Percentiles rank a stretch among this genome's conserved stretches.
Conservation (phyloP, 2,329 filamentous ascomycete species). For the Teratosphaeria epicoccoides region DNA sequence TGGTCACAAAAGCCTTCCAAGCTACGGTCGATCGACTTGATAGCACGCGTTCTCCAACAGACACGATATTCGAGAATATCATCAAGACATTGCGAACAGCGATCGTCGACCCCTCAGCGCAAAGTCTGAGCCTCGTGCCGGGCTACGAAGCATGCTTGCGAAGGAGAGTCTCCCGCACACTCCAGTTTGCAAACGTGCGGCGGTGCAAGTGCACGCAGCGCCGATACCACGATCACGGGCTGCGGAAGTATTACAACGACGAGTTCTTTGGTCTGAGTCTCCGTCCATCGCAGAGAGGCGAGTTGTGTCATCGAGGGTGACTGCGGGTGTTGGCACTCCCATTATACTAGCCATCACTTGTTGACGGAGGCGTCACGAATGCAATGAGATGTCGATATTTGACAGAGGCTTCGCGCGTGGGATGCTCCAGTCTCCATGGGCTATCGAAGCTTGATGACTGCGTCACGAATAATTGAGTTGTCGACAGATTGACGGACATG, state of each 20-base stretch:
- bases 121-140: not conserved
- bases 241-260: not conserved
- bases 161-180: not conserved
- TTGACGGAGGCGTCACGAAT: too few relatives aligned
- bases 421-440: too few relatives aligned
- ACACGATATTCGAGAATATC: not conserved
- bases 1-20: not conserved
- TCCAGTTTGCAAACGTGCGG: slow-evolving; percentile 3
- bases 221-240: not conserved
- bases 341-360: too few relatives aligned
- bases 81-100: not conserved
- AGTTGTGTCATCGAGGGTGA: too few relatives aligned
- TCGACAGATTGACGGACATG: too few relatives aligned
- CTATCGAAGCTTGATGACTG: too few relatives aligned
- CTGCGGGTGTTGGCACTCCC: too few relatives aligned
- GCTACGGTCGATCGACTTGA: not conserved
- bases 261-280: not conserved
- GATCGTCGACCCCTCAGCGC: not conserved
- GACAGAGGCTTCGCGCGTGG: too few relatives aligned
- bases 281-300: not conserved
- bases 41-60: not conserved
- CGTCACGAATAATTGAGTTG: too few relatives aligned
- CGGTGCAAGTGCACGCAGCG: not conserved
- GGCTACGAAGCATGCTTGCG: slow-evolving; percentile 2
- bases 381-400: too few relatives aligned